A percentile compares a stretch with the other conserved stretches of the same genome.
Conservation (phyloP, 148 eudicot genomes). For the Diospyros lotus region DNA sequence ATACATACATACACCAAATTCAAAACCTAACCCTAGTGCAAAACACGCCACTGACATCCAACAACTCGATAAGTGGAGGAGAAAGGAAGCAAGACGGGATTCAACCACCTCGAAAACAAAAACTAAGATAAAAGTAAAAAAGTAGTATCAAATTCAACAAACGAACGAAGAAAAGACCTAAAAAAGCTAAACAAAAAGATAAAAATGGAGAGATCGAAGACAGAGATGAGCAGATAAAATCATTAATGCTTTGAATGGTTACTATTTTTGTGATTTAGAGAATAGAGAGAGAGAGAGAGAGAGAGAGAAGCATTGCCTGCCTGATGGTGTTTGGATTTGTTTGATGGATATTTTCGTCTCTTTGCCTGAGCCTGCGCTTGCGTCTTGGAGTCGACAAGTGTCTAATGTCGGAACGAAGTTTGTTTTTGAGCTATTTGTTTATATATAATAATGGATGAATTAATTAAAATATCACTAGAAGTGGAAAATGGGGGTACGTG, state of each 20-base stretch:
- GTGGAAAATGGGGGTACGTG: slow-evolving; percentile 33
- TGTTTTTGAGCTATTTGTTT: background rate
- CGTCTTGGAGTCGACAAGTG: slow-evolving; percentile 31
- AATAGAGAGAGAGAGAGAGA: slow-evolving; percentile 14
- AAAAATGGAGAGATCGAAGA: background rate
- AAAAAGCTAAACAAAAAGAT: background rate
- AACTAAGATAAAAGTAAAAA: background rate
- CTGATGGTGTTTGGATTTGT: background rate
- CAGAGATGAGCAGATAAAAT: background rate
- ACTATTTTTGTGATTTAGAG: too few species aligned
- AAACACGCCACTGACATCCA: background rate
- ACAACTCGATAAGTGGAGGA: background rate
- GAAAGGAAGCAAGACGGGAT: background rate
- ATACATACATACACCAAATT: background rate
- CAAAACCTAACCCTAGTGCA: slow-evolving; percentile 11
- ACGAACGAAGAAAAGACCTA: background rate
- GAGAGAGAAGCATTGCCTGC: background rate
- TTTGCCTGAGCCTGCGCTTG: background rate
- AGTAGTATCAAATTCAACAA: background rate
- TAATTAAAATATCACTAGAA: background rate
- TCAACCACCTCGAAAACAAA: background rate
- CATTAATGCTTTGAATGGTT: background rate
- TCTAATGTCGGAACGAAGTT: slow-evolving; percentile 25
- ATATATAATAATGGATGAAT: background rate
- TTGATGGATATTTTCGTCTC: background rate